Base-by-base conservation (phyloP, 2,329 filamentous ascomycete species). In the Aspergillus pseudoterreus region DNA sequence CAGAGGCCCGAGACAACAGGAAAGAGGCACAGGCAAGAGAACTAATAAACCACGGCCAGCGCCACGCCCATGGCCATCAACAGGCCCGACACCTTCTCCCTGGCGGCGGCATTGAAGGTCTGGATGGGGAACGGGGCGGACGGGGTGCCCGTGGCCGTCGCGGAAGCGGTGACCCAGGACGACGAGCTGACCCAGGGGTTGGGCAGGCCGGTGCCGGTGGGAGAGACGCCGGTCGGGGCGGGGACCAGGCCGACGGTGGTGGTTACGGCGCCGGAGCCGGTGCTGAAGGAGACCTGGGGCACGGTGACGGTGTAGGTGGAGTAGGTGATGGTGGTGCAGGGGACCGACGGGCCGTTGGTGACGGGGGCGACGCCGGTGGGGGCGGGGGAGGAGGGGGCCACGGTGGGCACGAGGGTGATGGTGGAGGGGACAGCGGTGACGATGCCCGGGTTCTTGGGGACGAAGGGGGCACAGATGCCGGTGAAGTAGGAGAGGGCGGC, bases 401-500 rank as follows among this genome's bases (percentile, higher is more conserved):
- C 63, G 21, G 75, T 74, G 12, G 73, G 72, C 24, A 68, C 66
- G n/a, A 79, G 69, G 6, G 74, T 77, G 71, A 86, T 81, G 50
- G 78, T 79, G 36, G 79, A 78, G 21, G 87, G 83, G 61, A 90
- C 84, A 57, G 82, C 84, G 45, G 88, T 95, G 66, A 90, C 82
- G 64, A 97, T 88, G 57, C 80, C 88, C n/a, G 92, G 90, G 82
- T 96, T 96, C 68, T 81, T 63, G 14, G 81, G 77, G 33, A 90
- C 81, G 72, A 86, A 86, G 48, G 81, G 75, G 52, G 88, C 90
- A 77, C 92, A 97, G 74, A 97, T 89, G 70, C 92, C 92, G 72
- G 92, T 86, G 79, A 96, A 87, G 83, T 89, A 96, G 63, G 82
- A 81, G 53, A 94, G 80, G 54, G 90, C 89, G 62, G 84, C 75